phyloP scores from a whole-genome alignment of 2,329 filamentous ascomycete genomes.

The Aspergillus flavus region DNA sequence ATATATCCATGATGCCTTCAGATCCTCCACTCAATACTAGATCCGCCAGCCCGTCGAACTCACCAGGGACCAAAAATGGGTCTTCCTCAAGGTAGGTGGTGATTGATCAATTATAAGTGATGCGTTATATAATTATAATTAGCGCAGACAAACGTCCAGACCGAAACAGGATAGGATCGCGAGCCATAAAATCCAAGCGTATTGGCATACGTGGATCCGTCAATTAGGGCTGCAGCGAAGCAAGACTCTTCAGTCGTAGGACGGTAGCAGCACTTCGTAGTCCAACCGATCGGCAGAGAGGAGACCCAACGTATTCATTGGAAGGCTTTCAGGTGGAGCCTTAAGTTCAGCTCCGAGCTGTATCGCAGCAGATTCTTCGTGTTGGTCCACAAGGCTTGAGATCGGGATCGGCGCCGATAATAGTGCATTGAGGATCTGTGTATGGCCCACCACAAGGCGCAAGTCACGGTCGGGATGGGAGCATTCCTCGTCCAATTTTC shows the following conservation, averaged over 20 bases:
- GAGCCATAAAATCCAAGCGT: not conserved
- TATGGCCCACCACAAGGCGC: not conserved
- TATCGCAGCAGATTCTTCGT: not conserved
- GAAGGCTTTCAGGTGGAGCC: not conserved
- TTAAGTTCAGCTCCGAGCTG: not conserved
- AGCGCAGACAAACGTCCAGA: not conserved
- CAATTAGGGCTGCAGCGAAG: not conserved
- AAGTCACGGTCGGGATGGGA: conserved; percentile 1
- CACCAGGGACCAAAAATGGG: not conserved
- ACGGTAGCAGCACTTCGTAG: not conserved
- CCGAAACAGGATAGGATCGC: not conserved
- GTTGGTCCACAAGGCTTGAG: not conserved
- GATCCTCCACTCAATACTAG: not conserved
- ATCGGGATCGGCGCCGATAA: not conserved
- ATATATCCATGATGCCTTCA: not conserved
- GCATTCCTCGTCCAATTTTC: not conserved
- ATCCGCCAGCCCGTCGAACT: not conserved
- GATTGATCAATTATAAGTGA: not conserved
- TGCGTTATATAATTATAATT: not conserved
- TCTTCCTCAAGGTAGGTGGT: not conserved
- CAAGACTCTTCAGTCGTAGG: not conserved
- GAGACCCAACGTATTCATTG: not conserved
- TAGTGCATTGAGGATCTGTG: not conserved
- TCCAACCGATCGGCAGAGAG: not conserved
- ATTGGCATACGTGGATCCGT: not conserved